Conservation (phyloP, 2,329 filamentous ascomycete species). For the Aspergillus brunneoviolaceus region DNA sequence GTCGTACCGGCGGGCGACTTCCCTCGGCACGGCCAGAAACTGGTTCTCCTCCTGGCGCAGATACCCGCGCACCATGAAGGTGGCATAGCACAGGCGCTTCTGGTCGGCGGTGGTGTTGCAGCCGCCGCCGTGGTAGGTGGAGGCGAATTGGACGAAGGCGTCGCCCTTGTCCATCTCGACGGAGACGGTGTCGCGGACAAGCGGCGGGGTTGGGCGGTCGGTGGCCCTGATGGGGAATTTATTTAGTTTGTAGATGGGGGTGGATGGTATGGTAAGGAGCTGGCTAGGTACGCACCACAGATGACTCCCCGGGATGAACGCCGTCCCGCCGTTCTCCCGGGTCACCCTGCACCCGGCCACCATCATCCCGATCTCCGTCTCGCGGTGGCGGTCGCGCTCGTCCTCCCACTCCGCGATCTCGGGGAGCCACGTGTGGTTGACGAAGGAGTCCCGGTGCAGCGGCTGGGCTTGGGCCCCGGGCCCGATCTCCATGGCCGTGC, state of each 20-base stretch:
- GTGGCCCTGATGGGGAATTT: neutral
- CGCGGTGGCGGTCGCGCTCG: slow-evolving; percentile 16
- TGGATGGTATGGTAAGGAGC: neutral
- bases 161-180: neutral
- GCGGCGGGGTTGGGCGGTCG: neutral
- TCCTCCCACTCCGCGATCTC: slow-evolving; percentile 8
- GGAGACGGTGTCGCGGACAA: neutral
- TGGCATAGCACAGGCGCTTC: neutral
- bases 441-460: slow-evolving; percentile 22
- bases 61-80: neutral
- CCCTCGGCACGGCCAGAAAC: neutral
- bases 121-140: neutral
- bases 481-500: slow-evolving; percentile 22
- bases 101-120: neutral
- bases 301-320: slow-evolving; percentile 32
- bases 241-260: neutral
- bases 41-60: slow-evolving; percentile 3
- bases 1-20: neutral
- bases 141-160: neutral
- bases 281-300: slow-evolving; percentile 16
- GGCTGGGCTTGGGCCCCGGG: slow-evolving; percentile 25
- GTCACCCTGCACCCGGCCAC: slow-evolving; percentile 26
- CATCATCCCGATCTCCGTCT: slow-evolving; percentile 24
- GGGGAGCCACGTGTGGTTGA: slow-evolving; percentile 5
- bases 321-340: slow-evolving; percentile 32